Percentiles rank a stretch among this genome's conserved stretches.
Conservation (phyloP, 495 filamentous ascomycete species). For the Trichoderma orchidacearum region DNA sequence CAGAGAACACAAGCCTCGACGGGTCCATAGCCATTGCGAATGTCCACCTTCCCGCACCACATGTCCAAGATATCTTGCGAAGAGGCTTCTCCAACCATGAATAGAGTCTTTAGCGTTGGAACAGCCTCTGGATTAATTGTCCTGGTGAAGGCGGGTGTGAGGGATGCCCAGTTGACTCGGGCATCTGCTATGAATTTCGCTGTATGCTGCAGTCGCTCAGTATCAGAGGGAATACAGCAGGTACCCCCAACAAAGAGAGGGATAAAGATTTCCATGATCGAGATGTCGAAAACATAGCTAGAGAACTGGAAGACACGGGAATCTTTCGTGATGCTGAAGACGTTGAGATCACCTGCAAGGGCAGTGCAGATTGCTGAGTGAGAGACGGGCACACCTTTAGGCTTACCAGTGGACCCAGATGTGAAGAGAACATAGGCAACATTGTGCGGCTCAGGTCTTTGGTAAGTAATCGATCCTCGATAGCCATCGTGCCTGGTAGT, state of each 20-base stretch:
- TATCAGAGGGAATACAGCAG: conserved; percentile 4
- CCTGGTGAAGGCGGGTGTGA: not conserved
- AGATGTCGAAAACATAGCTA: conserved; percentile 41
- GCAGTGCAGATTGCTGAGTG: not conserved
- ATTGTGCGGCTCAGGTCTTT: conserved; percentile 14
- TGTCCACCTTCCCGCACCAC: conserved; percentile 1
- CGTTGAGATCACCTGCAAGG: conserved; percentile 1
- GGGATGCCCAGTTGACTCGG: conserved; percentile 33
- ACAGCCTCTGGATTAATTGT: not conserved
- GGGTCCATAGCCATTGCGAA: conserved; percentile 3
- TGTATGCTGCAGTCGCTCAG: not conserved
- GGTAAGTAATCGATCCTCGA: not conserved
- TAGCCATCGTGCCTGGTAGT: not conserved
- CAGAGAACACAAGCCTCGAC: conserved; percentile 13
- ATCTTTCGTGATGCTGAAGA: conserved; percentile 19
- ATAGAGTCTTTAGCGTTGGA: not conserved
- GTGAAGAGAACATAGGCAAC: conserved; percentile 3
- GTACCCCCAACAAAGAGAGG: conserved; percentile 22
- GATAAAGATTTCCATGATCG: conserved; percentile 36
- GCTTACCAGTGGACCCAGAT: not conserved
- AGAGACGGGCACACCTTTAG: not conserved
- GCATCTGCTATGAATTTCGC: conserved; percentile 16
- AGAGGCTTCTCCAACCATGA: not conserved
- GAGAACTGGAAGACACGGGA: conserved; percentile 37
- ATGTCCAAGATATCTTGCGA: not conserved